Evolutionary conservation across 1,284 basidiomycete genomes (phyloP).

Genomic region (Ganoderma boninense): DNA sequence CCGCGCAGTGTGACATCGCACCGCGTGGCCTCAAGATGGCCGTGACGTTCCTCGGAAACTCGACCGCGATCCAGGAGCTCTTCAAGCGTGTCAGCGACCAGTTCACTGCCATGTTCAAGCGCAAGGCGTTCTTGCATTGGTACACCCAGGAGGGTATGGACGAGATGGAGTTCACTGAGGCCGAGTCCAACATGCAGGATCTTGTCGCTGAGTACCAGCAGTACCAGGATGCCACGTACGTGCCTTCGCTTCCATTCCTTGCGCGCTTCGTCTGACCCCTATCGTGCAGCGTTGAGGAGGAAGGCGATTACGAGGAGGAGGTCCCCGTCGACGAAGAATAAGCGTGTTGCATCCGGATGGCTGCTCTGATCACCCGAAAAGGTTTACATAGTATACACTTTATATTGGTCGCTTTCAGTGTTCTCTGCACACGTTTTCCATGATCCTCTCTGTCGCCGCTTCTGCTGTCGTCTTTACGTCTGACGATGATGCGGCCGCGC

Average conservation of each 20-base stretch:
- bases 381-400: slow-evolving; percentile 43
- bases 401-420: slow-evolving; percentile 46
- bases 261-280: neutral
- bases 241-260: slow-evolving; percentile 27
- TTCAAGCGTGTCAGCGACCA: slow-evolving; percentile 98
- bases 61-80: slow-evolving; percentile 95
- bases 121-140: slow-evolving; percentile 99
- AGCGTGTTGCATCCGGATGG: slow-evolving; percentile 28
- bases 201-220: slow-evolving; percentile 95
- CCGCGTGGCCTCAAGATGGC: slow-evolving; percentile 96
- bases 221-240: slow-evolving; percentile 94
- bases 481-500: slow-evolving; percentile 18
- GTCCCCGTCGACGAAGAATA: slow-evolving; percentile 64
- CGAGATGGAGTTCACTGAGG: slow-evolving; percentile 98
- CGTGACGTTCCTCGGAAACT: slow-evolving; percentile 97
- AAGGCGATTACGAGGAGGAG: slow-evolving; percentile 86
- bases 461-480: slow-evolving; percentile 25
- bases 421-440: slow-evolving; percentile 37
- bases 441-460: slow-evolving; percentile 18
- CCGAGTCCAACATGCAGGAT: slow-evolving; percentile 97
- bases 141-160: slow-evolving; percentile 99
- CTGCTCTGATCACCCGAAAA: slow-evolving; percentile 39
- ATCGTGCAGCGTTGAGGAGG: slow-evolving; percentile 71
- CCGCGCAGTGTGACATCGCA: slow-evolving; percentile 95
- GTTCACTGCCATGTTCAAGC: slow-evolving; percentile 99